These are phyloP conservation scores for Kuraishia borneana DNA, from an alignment of 805 yeast genomes.

Conservation along the genomic window DNA sequence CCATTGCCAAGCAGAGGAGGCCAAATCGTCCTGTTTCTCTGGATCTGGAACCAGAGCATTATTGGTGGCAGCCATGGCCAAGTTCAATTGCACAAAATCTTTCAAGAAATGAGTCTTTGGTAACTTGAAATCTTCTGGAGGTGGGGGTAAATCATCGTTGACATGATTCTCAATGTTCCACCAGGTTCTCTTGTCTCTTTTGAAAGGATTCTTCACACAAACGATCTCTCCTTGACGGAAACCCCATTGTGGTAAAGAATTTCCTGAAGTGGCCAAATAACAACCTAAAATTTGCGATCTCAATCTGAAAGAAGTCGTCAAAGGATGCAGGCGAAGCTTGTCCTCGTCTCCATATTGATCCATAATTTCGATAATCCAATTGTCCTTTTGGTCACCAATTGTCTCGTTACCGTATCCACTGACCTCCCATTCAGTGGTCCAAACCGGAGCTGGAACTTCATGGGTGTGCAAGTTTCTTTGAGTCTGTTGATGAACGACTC, in stretches of 20 bases:
- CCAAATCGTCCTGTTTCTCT: conserved; percentile 61
- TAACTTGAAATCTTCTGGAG: conserved; percentile 49
- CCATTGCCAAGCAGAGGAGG: conserved; percentile 83
- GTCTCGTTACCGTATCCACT: conserved; percentile 73
- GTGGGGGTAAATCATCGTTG: conserved; percentile 46
- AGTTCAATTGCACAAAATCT: conserved; percentile 63
- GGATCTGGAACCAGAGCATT: conserved; percentile 72
- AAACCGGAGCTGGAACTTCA: conserved; percentile 61
- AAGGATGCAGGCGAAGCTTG: conserved; percentile 48
- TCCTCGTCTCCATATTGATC: conserved; percentile 48
- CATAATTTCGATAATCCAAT: conserved; percentile 83
- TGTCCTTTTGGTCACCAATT: conserved; percentile 71
- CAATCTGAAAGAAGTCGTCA: conserved; percentile 63
- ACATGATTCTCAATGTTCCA: conserved; percentile 73
- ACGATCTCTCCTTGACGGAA: conserved; percentile 82
- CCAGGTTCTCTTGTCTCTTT: conserved; percentile 77
- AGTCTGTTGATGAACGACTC: conserved; percentile 62
- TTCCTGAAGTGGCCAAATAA: conserved; percentile 67
- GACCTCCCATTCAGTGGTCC: conserved; percentile 64
- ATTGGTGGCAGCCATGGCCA: conserved; percentile 84
- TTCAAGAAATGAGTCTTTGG: conserved; percentile 72
- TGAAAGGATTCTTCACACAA: conserved; percentile 58
- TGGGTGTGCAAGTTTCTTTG: conserved; percentile 80
- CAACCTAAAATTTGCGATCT: conserved; percentile 56
- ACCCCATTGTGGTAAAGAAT: conserved; percentile 71